Evolutionary conservation across 2,329 filamentous ascomycete species (phyloP).

Genomic region (Neonectria faginata): DNA sequence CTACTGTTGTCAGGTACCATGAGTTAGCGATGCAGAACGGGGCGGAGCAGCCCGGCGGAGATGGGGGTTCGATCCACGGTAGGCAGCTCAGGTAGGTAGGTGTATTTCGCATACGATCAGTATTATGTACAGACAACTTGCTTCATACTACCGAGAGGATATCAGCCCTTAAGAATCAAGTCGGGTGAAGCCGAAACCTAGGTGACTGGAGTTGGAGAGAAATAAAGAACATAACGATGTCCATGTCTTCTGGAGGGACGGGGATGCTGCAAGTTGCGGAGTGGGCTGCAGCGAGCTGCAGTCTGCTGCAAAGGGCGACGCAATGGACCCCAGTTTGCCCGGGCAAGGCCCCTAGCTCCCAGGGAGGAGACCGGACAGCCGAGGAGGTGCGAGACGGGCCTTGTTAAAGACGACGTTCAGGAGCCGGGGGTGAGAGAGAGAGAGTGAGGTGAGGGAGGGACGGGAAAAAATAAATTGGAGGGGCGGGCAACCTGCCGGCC

Average conservation of each 20-base stretch:
- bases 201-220: background rate
- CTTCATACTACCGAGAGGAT: background rate
- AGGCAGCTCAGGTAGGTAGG: background rate
- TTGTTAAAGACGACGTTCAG: background rate
- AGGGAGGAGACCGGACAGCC: background rate
- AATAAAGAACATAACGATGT: background rate
- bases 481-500: background rate
- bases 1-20: background rate
- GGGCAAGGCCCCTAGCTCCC: conserved; percentile 35
- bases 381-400: conserved; percentile 2
- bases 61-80: background rate
- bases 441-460: background rate
- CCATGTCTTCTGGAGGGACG: conserved; percentile 17
- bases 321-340: conserved; percentile 45
- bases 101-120: background rate
- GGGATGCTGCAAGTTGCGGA: conserved; percentile 36
- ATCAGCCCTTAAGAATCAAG: background rate
- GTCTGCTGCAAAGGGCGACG: conserved; percentile 37
- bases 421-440: background rate
- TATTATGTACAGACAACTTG: background rate
- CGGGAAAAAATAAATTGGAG: background rate
- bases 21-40: background rate
- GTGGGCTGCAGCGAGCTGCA: conserved; percentile 29
- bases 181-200: background rate
- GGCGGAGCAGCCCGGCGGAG: conserved; percentile 3